Evolutionary conservation across 2,329 filamentous ascomycete genomes (phyloP), one percentile per base, ranked within the genome.

Genomic region (Pochonia chlamydosporia): DNA sequence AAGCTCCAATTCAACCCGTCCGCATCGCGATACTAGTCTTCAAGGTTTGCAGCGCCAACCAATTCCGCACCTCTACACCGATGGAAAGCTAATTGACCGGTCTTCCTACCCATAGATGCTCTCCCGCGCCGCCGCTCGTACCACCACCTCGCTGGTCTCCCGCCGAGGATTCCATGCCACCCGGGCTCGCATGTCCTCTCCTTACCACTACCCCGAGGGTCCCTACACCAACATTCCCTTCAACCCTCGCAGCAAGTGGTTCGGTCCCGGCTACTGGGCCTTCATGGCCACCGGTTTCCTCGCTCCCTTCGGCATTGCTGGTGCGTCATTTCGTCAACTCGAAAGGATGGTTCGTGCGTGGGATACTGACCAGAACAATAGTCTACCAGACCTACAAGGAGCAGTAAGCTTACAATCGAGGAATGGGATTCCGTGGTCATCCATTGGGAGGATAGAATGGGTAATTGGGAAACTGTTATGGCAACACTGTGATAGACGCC

Each of bases 141-240:
- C 76, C 69, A 81, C 84, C 67, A 82, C 83, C 65, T 74, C 79
- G 56, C 70, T 84, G 66, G 77, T 90, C 74, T 80, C 85, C 79
- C 89, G 90, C 76, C 91, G 93, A 72, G 89, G 86, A 75, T 96
- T 99, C 85, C 86, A 90, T 72, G 83, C 89, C 64, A 95, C 92
- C 68, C 88, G 89, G 65, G 73, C 86, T 67, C 89, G 88, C 70
- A 75, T 95, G 68, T 81, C 78, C 62, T 95, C 89, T 68, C 91
- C 91, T 55, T 96, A 95, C 85, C 93, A 99, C 80, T 99, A 99
- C 78, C 86, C 92, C 61, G 92, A 97, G 78, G 93, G 92, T 56
- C 88, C 92, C 64, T 87, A 89, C 73, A 85, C 80, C 78, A 97
- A 96, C 81, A 74, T 99, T 57, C 93, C 93, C 58, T 99, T 99